phyloP scores from a whole-genome alignment of 805 yeast genomes.

The Yarrowia porcina region DNA sequence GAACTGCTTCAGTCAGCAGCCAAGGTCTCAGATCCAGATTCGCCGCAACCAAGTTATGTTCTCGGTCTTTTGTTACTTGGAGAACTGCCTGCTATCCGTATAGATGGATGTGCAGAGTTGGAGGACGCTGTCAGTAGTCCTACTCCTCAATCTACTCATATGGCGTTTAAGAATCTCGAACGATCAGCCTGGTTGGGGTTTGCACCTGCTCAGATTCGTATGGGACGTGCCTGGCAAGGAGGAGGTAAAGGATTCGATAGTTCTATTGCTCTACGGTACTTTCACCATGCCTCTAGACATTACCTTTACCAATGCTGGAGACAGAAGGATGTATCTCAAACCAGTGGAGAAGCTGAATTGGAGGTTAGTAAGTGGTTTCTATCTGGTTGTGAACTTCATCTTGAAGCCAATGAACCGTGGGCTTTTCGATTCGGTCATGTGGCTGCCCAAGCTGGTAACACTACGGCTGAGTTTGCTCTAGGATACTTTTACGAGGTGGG shows the following conservation, averaged over 20 bases:
- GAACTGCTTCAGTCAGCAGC: slow-evolving; percentile 35
- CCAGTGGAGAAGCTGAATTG: slow-evolving; percentile 39
- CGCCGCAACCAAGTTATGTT: slow-evolving; percentile 41
- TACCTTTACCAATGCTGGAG: slow-evolving; percentile 34
- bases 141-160: not conserved
- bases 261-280: slow-evolving; percentile 37
- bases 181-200: slow-evolving; percentile 41
- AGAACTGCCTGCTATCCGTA: slow-evolving; percentile 33
- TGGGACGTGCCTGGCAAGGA: slow-evolving; percentile 40
- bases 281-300: slow-evolving; percentile 39
- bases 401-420: slow-evolving; percentile 56
- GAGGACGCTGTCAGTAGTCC: not conserved
- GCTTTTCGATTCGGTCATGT: slow-evolving; percentile 65
- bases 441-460: slow-evolving; percentile 59
- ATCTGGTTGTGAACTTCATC: slow-evolving; percentile 58
- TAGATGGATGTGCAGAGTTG: slow-evolving; percentile 15
- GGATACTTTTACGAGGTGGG: slow-evolving; percentile 69
- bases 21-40: slow-evolving; percentile 39
- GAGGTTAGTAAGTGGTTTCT: slow-evolving; percentile 57
- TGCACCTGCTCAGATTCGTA: slow-evolving; percentile 40
- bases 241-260: slow-evolving; percentile 38
- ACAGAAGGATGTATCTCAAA: slow-evolving; percentile 23
- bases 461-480: slow-evolving; percentile 64
- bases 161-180: slow-evolving; percentile 34
- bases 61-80: slow-evolving; percentile 40